Base-by-base conservation (phyloP, 257 asterid genomes). In the Misopates orontium region DNA sequence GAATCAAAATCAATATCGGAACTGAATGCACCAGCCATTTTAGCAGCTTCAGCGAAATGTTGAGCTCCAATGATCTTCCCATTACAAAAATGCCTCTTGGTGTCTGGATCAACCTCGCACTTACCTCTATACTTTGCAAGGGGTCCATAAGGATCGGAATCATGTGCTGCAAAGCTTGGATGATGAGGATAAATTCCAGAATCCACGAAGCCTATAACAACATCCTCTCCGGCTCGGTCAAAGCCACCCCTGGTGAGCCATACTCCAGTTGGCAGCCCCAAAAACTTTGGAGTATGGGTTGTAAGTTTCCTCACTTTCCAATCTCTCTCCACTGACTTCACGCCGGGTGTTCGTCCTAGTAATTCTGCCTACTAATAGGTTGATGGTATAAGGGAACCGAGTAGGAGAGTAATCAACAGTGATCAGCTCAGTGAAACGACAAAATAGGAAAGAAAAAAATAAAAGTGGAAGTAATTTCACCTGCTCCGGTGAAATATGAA, bases 51-150 rank as follows among this genome's bases (percentile, higher is more conserved):
- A 7, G 93, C 96, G 72, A 94, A 94, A 85, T 94, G 99, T 74
- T 83, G 99, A 71, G 99, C 99, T 71, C 99, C 99, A 70, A 90
- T 75, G 73, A 94, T 88, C 87, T 94, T 94, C 73, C 99, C 99
- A 74, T 94, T 94, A 64, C 99, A 94, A 60, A 71, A 88, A 72
- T 76, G 67, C 78, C 61, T 79, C 83, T 86, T 94, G n/a, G 99
- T 90, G 56, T 57, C 66, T 15, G 85, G 83, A 69, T 94, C 89
- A 72, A 79, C 72, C 76, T 94, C 99, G 28, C 99, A 94, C 76
- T 90, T 88, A 53, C 99, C 99, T 73, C 91, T 85, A 62, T 76
- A 94, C 77, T 82, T 94, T 22, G 88, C 88, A 57, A 88, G 75
- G 10, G 96, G 95, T 36, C 95, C 96, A 78, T 86, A 94, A 60